Evolutionary conservation across 306 rosid genomes (phyloP).

Genomic region (Abrus pulchellus): DNA sequence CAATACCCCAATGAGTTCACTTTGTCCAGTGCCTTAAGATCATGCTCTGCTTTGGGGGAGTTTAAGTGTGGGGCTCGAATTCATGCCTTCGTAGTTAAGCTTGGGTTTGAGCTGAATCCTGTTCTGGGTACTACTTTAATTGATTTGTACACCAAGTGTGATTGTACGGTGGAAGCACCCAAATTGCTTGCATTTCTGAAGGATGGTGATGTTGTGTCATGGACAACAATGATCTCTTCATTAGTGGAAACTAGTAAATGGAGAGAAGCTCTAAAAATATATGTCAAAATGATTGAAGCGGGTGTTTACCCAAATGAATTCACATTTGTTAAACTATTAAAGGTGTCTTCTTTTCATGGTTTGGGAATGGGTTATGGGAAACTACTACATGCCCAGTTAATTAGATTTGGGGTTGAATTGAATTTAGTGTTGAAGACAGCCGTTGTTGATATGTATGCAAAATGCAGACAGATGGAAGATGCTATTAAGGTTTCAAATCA

Average conservation of each 20-base stretch:
- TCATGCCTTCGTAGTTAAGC: constrained; percentile 67
- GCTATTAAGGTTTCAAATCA: constrained; percentile 66
- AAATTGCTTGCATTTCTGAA: constrained; percentile 53
- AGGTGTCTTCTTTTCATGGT: constrained; percentile 51
- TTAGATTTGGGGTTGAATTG: constrained; percentile 59
- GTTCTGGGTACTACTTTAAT: constrained; percentile 60
- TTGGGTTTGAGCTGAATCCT: constrained; percentile 61
- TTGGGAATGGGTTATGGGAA: constrained; percentile 57
- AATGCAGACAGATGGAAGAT: constrained; percentile 57
- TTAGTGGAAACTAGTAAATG: constrained; percentile 60
- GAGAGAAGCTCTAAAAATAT: constrained; percentile 59
- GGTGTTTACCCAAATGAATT: constrained; percentile 66
- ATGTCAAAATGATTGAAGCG: constrained; percentile 57
- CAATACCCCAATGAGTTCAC: constrained; percentile 69
- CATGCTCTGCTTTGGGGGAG: constrained; percentile 62
- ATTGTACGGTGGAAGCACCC: constrained; percentile 51
- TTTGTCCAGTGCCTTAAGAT: constrained; percentile 60
- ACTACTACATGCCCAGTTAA: constrained; percentile 65
- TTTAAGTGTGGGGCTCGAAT: constrained; percentile 54
- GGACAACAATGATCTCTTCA: constrained; percentile 78
- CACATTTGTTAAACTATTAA: constrained; percentile 70
- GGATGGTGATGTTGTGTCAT: constrained; percentile 64
- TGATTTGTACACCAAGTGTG: constrained; percentile 65
- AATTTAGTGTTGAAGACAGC: constrained; percentile 73
- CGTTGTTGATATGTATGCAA: constrained; percentile 71